Conservation (phyloP, 2,329 filamentous ascomycete genomes). For the Neopestalotiopsis sp. region DNA sequence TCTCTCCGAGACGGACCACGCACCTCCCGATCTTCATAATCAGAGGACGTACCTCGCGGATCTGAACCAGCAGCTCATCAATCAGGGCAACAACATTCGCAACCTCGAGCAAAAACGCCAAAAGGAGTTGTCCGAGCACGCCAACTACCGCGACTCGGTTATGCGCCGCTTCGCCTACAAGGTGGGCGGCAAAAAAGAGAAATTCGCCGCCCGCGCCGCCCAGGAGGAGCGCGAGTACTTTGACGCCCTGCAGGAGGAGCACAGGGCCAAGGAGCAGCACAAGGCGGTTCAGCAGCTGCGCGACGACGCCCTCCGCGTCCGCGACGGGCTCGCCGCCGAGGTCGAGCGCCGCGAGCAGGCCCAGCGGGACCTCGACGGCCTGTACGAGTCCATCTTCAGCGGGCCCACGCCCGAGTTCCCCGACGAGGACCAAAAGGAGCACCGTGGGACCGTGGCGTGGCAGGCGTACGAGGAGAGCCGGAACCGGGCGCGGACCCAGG, state of each 20-base stretch:
- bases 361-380: slow-evolving; percentile 51
- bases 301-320: slow-evolving; percentile 42
- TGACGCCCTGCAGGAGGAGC: slow-evolving; percentile 53
- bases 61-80: slow-evolving; percentile 45
- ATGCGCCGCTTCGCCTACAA: slow-evolving; percentile 57
- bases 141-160: slow-evolving; percentile 57
- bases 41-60: slow-evolving; percentile 50
- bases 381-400: slow-evolving; percentile 59
- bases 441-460: slow-evolving; percentile 38
- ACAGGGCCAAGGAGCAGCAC: slow-evolving; percentile 48
- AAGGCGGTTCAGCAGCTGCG: slow-evolving; percentile 45
- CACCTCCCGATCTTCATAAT: slow-evolving; percentile 48
- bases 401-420: slow-evolving; percentile 58
- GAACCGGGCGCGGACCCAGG: slow-evolving; percentile 42
- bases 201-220: slow-evolving; percentile 52
- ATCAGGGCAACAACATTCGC: slow-evolving; percentile 42
- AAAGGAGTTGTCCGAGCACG: slow-evolving; percentile 55
- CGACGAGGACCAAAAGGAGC: slow-evolving; percentile 56
- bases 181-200: slow-evolving; percentile 52
- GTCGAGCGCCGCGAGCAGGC: slow-evolving; percentile 42
- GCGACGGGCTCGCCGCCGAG: slow-evolving; percentile 40
- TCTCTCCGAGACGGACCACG: slow-evolving; percentile 55
- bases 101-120: slow-evolving; percentile 45
- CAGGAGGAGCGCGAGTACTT: slow-evolving; percentile 62
- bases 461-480: slow-evolving; percentile 43